Percentiles rank a stretch among this genome's conserved stretches.
Conservation (phyloP, 345 rosid genomes). For the Triadica sebifera region DNA sequence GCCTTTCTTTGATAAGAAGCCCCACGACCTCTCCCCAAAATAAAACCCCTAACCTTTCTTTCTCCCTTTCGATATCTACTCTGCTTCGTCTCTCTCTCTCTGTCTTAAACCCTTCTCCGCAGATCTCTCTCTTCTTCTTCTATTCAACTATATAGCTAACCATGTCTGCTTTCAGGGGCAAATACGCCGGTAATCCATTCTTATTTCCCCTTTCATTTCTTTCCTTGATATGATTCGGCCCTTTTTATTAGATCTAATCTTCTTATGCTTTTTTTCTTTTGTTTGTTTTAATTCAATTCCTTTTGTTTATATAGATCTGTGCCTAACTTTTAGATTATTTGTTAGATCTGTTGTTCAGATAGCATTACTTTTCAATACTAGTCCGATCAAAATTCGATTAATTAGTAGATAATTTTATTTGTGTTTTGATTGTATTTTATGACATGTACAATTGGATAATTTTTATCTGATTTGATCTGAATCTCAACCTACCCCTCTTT, state of each 20-base stretch:
- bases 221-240: too few relatives aligned
- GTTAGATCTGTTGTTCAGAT: background rate
- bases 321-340: background rate
- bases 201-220: background rate
- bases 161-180: conserved; percentile 75
- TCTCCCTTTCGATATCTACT: background rate
- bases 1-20: background rate
- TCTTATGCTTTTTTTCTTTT: background rate
- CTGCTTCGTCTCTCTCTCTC: background rate
- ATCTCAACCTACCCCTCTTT: background rate
- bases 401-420: background rate
- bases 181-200: conserved; percentile 61
- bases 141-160: background rate
- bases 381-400: background rate
- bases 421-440: background rate
- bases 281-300: background rate
- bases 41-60: background rate
- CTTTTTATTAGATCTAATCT: background rate
- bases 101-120: background rate
- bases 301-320: background rate
- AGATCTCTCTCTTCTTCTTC: background rate
- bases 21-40: background rate
- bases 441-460: background rate
- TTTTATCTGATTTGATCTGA: background rate
- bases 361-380: background rate